Evolutionary conservation across 208 protist species (phyloP), one percentile per base, ranked within the genome.

Genomic region (Wallacemonas sp.): DNA sequence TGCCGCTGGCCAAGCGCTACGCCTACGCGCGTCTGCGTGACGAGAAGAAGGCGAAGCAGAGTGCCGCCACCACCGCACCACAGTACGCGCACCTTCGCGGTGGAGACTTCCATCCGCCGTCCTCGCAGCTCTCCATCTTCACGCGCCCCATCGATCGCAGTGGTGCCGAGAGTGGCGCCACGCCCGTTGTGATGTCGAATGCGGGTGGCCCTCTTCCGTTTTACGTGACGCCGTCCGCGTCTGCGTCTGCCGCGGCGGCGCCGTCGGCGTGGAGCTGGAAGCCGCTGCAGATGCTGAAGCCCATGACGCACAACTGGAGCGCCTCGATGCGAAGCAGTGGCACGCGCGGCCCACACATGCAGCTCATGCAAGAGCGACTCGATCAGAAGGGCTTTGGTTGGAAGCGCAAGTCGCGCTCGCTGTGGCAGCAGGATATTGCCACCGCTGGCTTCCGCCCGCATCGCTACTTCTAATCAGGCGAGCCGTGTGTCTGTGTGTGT

Each of bases 301-400:
- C 89, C 19, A 81, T 92, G 56, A 74, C 72, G 6, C 70, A 83
- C 65, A 82, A 54, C 67, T 92, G 75, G 75, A 78, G 69, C 14
- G 68, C 77, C 9, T 71, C 81, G 2, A 72, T 80, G 30, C 83
- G 89, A 11, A 85, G 84, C 74, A 80, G 70, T 34, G 89, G 89
- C 4, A 65, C 75, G 14, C 83, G 86, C 21, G 80, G 83, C 2
- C 86, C 81, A 39, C 61, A 76, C 58, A 84, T 81, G 78, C 80
- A 89, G 47, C 78, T 95, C n/a, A 76, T 83, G 72, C 89, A 95
- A 62, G 86, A 95, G 58, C 81, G 89, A 17, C 64, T 95, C 16
- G 85, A 95, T 68, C 78, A 81, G 39, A 91, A 92, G 65, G 89
- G 89, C 26, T 93, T 95, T 68, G 89, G 89, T 1, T 95, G 86